Evolutionary conservation across 179 eudicot genomes (phyloP).

Genomic region (Dionaea muscipula): DNA sequence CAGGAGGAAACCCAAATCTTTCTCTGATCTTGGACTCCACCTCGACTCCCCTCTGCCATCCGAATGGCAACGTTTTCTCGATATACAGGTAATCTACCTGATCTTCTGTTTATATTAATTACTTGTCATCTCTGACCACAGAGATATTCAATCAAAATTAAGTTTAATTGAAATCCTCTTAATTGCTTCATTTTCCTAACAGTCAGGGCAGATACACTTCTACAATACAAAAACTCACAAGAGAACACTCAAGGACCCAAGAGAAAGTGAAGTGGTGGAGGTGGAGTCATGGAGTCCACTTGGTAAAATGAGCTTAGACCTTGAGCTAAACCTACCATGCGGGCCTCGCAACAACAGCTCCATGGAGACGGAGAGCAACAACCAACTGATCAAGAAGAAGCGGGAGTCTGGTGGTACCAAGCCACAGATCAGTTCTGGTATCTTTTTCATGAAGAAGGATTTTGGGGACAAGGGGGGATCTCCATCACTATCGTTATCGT

Average conservation of each 20-base stretch:
- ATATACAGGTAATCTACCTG: slow-evolving; percentile 61
- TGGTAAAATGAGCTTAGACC: slow-evolving; percentile 67
- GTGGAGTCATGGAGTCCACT: slow-evolving; percentile 27
- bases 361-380: not conserved
- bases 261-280: slow-evolving; percentile 16
- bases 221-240: slow-evolving; percentile 65
- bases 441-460: slow-evolving; percentile 10
- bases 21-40: slow-evolving; percentile 29
- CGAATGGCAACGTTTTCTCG: slow-evolving; percentile 78
- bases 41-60: slow-evolving; percentile 48
- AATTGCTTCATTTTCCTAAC: not conserved
- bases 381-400: slow-evolving; percentile 2
- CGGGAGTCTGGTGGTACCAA: slow-evolving; percentile 12
- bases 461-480: slow-evolving; percentile 9
- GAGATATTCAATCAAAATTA: too few relatives aligned
- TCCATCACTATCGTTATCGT: slow-evolving; percentile 18
- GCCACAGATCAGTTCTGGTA: slow-evolving; percentile 2
- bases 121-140: too few relatives aligned
- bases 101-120: too few relatives aligned
- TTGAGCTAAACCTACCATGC: slow-evolving; percentile 75
- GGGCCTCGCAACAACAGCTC: slow-evolving; percentile 22
- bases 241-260: slow-evolving; percentile 58
- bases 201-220: slow-evolving; percentile 76
- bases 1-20: slow-evolving; percentile 22
- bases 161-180: too few relatives aligned